These are phyloP conservation scores for Chytridium lagenaria DNA, from an alignment of 371 early-diverging fungal species.

Conservation along the genomic window DNA sequence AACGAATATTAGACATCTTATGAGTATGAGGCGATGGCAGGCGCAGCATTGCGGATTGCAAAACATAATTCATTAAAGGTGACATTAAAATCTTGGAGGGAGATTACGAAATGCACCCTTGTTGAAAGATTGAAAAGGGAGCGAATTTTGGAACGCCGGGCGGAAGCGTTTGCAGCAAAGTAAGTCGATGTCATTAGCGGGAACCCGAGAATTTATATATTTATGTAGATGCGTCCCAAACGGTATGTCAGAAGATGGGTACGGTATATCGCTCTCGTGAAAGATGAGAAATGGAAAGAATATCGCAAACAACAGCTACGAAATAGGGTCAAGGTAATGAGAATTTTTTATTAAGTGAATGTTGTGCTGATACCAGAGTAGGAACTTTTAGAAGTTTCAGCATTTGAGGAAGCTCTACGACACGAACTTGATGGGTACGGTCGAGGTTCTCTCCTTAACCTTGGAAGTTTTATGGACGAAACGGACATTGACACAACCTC, in stretches of 20 bases:
- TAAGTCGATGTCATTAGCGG: background rate
- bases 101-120: background rate
- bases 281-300: constrained; percentile 16
- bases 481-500: background rate
- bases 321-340: constrained; percentile 5
- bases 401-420: constrained; percentile 1
- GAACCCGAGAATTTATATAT: background rate
- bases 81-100: background rate
- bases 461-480: background rate
- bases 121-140: background rate
- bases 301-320: constrained; percentile 6
- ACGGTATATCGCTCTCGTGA: background rate
- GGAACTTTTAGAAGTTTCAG: background rate
- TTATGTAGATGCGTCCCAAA: constrained; percentile 3
- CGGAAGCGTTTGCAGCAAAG: constrained; percentile 5
- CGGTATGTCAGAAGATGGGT: background rate
- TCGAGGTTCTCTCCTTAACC: background rate
- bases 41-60: background rate
- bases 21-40: background rate
- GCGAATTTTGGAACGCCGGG: background rate
- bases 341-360: too few species aligned
- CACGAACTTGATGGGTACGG: background rate
- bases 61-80: background rate
- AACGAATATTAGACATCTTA: background rate
- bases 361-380: too few species aligned